Conservation (phyloP, 768 basidiomycete species). For the Fomitopsis pulvina region DNA sequence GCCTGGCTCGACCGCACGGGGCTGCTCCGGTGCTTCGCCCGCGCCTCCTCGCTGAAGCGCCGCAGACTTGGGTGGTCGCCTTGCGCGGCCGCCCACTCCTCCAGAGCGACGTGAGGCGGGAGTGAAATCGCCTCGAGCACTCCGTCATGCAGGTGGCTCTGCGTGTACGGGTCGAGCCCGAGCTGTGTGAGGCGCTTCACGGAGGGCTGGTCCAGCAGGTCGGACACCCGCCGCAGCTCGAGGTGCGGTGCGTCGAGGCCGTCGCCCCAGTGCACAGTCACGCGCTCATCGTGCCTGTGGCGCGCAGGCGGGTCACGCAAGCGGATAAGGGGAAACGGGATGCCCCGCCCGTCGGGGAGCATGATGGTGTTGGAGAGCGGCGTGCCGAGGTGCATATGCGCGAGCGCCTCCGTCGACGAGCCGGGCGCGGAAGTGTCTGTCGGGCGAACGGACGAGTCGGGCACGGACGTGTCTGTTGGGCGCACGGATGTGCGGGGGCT, state of each 20-base stretch:
- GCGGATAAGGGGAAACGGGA: background rate
- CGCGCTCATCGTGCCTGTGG: constrained; percentile 7
- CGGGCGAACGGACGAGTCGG: background rate
- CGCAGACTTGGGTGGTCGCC: background rate
- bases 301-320: background rate
- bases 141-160: background rate
- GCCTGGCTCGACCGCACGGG: no score
- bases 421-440: background rate
- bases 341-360: background rate
- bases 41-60: background rate
- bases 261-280: constrained; percentile 14
- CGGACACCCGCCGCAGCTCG: constrained; percentile 16
- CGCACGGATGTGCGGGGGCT: background rate
- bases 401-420: background rate
- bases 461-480: background rate
- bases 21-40: background rate
- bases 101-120: background rate
- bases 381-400: background rate
- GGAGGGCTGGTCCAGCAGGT: constrained; percentile 14
- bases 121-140: background rate
- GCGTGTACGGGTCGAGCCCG: background rate
- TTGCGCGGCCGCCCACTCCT: background rate
- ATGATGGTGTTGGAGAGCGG: background rate
- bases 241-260: constrained; percentile 12
- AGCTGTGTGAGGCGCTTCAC: background rate